Conservation (phyloP, 2,329 filamentous ascomycete species). For the Exutisphaerella laricina region DNA sequence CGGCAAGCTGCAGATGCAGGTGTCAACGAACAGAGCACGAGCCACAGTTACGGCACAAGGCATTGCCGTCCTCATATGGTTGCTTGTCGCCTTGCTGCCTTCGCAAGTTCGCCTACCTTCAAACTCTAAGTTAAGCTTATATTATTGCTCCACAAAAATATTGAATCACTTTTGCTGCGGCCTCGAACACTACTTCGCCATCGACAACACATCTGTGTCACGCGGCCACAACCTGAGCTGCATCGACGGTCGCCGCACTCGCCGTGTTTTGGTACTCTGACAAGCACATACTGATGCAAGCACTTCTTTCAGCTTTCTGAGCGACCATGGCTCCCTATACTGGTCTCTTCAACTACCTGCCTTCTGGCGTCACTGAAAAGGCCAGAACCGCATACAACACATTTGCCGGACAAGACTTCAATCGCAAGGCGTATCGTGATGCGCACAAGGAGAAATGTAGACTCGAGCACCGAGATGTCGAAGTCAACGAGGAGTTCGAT, state of each 20-base stretch:
- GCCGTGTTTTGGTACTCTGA: not conserved
- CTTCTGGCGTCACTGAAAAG: not conserved
- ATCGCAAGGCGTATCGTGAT: conserved; percentile 3
- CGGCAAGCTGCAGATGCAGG: conserved; percentile 2
- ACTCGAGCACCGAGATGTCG: not conserved
- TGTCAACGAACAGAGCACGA: not conserved
- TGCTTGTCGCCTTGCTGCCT: conserved; percentile 5
- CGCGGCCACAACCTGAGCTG: not conserved
- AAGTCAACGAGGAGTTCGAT: not conserved
- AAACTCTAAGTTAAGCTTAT: not conserved
- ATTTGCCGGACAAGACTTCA: conserved; percentile 3
- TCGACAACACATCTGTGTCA: not conserved
- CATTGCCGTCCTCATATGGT: too few species aligned
- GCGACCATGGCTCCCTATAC: conserved; percentile 1
- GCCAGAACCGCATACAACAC: conserved; percentile 3
- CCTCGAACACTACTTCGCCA: not conserved
- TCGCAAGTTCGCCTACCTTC: not conserved
- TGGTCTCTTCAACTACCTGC: not conserved
- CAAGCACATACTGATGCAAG: not conserved
- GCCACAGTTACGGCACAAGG: too few species aligned
- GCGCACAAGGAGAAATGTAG: not conserved
- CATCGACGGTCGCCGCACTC: not conserved
- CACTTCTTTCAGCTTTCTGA: not conserved
- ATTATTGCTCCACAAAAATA: not conserved
- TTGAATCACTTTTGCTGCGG: not conserved